Conservation (phyloP, 2,329 filamentous ascomycete species). For the Alternaria metachromatica region DNA sequence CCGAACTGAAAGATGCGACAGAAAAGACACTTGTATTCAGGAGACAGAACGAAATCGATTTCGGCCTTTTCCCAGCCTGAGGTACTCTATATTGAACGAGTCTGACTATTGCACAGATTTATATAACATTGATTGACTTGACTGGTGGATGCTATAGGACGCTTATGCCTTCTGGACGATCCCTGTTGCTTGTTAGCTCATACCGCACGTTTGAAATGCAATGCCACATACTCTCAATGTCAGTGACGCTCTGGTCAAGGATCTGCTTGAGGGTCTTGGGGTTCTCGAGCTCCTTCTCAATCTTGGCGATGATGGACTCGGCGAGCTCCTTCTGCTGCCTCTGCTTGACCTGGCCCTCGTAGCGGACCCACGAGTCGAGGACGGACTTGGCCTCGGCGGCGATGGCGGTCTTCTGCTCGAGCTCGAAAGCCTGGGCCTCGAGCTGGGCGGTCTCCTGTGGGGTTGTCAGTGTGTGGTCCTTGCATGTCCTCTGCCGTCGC, state of each 20-base stretch:
- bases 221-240: slow-evolving; percentile 83
- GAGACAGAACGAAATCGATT: slow-evolving; percentile 29
- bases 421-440: slow-evolving; percentile 94
- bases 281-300: slow-evolving; percentile 98
- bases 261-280: slow-evolving; percentile 98
- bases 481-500: slow-evolving; percentile 38
- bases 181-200: slow-evolving; percentile 36
- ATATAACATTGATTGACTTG: slow-evolving; percentile 48
- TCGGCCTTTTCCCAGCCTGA: slow-evolving; percentile 36
- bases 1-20: not conserved
- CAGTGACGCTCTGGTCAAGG: slow-evolving; percentile 91
- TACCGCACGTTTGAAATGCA: too few species aligned
- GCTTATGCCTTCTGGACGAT: slow-evolving; percentile 51
- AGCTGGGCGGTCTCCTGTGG: slow-evolving; percentile 91
- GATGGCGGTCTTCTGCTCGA: slow-evolving; percentile 94
- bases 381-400: slow-evolving; percentile 93
- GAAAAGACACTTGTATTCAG: not conserved
- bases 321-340: slow-evolving; percentile 97
- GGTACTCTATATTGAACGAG: slow-evolving; percentile 44
- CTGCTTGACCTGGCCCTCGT: slow-evolving; percentile 98
- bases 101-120: slow-evolving; percentile 51
- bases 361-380: slow-evolving; percentile 97
- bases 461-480: slow-evolving; percentile 31
- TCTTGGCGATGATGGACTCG: slow-evolving; percentile 92
- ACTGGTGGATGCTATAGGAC: slow-evolving; percentile 34